Conservation (phyloP, 192 early-diverging fungal genomes). For the Diversispora epigaea region DNA sequence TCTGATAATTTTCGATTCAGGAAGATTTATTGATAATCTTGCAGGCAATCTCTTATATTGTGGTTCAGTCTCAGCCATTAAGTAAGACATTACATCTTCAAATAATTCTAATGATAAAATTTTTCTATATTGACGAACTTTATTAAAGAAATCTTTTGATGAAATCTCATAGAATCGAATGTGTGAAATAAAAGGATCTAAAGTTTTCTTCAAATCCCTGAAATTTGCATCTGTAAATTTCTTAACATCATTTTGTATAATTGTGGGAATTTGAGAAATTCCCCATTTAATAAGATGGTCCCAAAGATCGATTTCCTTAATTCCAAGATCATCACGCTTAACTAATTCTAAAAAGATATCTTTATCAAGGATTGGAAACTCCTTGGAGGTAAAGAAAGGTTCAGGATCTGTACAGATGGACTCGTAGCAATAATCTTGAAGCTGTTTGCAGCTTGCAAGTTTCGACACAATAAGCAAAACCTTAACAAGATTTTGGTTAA, state of each 20-base stretch:
- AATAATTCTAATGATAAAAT: slow-evolving; percentile 2
- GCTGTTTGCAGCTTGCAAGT: not conserved
- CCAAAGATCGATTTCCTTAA: slow-evolving; percentile 24
- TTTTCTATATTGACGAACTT: slow-evolving; percentile 5
- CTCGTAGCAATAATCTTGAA: slow-evolving; percentile 6
- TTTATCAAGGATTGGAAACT: slow-evolving; percentile 5
- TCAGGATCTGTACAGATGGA: slow-evolving; percentile 6
- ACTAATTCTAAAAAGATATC: not conserved
- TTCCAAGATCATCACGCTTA: too few species aligned
- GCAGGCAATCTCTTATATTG: too few species aligned
- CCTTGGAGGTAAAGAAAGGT: slow-evolving; percentile 6
- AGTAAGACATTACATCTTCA: not conserved
- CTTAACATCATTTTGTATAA: not conserved
- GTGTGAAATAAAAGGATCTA: slow-evolving; percentile 1
- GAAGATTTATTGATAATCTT: too few species aligned
- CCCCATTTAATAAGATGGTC: slow-evolving; percentile 24
- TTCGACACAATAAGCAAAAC: not conserved
- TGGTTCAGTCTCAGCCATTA: not conserved
- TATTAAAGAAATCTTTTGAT: slow-evolving; percentile 1
- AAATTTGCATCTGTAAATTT: not conserved
- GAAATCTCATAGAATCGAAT: slow-evolving; percentile 12
- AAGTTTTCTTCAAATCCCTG: not conserved
- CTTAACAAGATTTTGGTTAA: not conserved
- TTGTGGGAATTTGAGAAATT: not conserved
- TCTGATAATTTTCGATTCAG: slow-evolving; percentile 11